A percentile compares a stretch with the other conserved stretches of the same genome.
These are phyloP conservation scores for Crithidia brevicula DNA, from an alignment of 208 protist species.

Conservation along the genomic window DNA sequence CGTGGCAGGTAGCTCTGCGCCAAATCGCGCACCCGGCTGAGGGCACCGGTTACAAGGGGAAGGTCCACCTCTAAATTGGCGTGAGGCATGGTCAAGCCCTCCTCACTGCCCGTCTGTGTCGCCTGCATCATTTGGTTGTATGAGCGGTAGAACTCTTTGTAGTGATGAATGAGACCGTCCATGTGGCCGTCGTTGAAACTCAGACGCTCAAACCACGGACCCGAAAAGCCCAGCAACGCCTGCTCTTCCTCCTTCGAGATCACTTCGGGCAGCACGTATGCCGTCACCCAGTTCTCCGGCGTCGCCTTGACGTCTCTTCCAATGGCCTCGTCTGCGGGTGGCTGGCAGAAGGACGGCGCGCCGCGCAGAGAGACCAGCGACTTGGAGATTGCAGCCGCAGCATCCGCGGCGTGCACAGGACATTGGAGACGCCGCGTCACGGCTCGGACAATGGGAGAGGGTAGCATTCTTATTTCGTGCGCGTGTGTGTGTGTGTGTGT, in stretches of 20 bases:
- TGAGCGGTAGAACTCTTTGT: conserved; percentile 89
- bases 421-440: conserved; percentile 4
- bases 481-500: too few species aligned
- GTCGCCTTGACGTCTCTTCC: conserved; percentile 69
- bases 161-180: conserved; percentile 87
- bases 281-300: conserved; percentile 67
- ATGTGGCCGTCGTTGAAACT: conserved; percentile 73
- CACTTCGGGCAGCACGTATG: conserved; percentile 79
- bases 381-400: conserved; percentile 5
- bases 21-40: conserved; percentile 45
- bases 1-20: conserved; percentile 56
- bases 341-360: conserved; percentile 76
- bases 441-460: not conserved
- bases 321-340: conserved; percentile 63
- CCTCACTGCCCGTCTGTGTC: conserved; percentile 17
- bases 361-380: conserved; percentile 68
- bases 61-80: conserved; percentile 29
- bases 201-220: conserved; percentile 82
- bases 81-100: conserved; percentile 28
- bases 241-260: conserved; percentile 69
- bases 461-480: not conserved
- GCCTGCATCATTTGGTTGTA: conserved; percentile 52
- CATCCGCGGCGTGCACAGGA: not conserved
- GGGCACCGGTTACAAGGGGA: conserved; percentile 38
- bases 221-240: conserved; percentile 54